These are phyloP conservation scores for Colletotrichum sp. DNA, from an alignment of 2,329 filamentous ascomycete genomes.

Conservation along the genomic window DNA sequence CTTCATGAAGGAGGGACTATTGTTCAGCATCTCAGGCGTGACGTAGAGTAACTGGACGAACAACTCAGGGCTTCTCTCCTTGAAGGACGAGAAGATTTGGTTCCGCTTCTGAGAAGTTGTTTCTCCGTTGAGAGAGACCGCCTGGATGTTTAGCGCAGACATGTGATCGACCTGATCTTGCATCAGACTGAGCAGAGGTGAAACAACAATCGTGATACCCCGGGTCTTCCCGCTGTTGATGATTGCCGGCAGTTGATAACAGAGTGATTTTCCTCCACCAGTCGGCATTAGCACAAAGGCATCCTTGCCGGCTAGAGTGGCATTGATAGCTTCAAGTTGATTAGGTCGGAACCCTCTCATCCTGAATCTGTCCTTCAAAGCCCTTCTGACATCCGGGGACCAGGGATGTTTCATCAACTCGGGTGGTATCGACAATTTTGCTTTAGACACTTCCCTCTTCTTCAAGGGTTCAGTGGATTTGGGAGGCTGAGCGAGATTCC, in stretches of 20 bases:
- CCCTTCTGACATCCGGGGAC: slow-evolving; percentile 83
- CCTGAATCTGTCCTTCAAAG: slow-evolving; percentile 82
- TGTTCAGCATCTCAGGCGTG: slow-evolving; percentile 95
- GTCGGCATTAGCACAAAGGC: slow-evolving; percentile 98
- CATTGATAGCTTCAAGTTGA: slow-evolving; percentile 95
- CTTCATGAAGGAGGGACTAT: slow-evolving; percentile 72
- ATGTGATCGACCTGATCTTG: slow-evolving; percentile 93
- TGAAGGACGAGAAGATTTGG: slow-evolving; percentile 69
- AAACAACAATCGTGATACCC: slow-evolving; percentile 94
- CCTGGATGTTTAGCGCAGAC: slow-evolving; percentile 75
- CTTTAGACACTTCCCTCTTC: slow-evolving; percentile 32
- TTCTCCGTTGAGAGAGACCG: slow-evolving; percentile 82
- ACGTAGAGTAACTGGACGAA: slow-evolving; percentile 90
- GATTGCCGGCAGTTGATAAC: slow-evolving; percentile 92
- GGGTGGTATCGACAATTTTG: slow-evolving; percentile 45
- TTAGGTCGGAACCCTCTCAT: slow-evolving; percentile 88
- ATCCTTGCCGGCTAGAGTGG: slow-evolving; percentile 85
- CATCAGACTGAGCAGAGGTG: slow-evolving; percentile 93
- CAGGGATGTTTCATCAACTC: slow-evolving; percentile 73
- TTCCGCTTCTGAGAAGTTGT: slow-evolving; percentile 66
- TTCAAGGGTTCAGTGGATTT: slow-evolving; percentile 37
- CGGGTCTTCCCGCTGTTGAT: slow-evolving; percentile 79
- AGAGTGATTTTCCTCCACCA: slow-evolving; percentile 94
- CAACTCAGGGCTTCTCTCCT: slow-evolving; percentile 70
- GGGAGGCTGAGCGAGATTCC: slow-evolving; percentile 41